Evolutionary conservation across 441 rosid species (phyloP).

Genomic region (Populus hybrid): DNA sequence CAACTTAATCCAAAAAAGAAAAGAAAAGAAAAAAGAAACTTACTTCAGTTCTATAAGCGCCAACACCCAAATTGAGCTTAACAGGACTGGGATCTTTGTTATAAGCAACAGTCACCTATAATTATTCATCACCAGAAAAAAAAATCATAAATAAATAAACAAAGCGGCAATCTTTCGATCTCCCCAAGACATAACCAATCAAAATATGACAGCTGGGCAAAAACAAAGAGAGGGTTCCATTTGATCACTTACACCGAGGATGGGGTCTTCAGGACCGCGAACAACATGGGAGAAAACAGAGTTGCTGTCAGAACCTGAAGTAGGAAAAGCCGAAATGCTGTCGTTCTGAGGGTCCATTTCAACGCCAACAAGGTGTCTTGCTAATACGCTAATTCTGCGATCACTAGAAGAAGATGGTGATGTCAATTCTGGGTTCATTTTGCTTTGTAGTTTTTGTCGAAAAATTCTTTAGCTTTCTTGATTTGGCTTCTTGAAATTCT

Average conservation of each 20-base stretch:
- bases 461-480: background rate
- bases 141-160: background rate
- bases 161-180: background rate
- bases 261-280: slow-evolving; percentile 94
- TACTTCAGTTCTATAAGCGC: slow-evolving; percentile 96
- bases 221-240: background rate
- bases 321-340: slow-evolving; percentile 47
- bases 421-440: background rate
- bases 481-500: background rate
- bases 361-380: slow-evolving; percentile 52
- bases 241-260: slow-evolving; percentile 65
- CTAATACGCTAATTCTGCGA: slow-evolving; percentile 64
- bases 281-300: slow-evolving; percentile 86
- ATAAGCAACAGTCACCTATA: slow-evolving; percentile 80
- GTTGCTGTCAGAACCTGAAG: slow-evolving; percentile 38
- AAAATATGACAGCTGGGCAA: background rate
- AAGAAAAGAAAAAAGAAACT: background rate
- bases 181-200: background rate
- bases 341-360: slow-evolving; percentile 23
- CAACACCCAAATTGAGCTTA: slow-evolving; percentile 95
- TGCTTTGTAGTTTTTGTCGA: background rate
- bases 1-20: background rate
- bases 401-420: slow-evolving; percentile 24
- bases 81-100: slow-evolving; percentile 91
- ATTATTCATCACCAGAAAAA: background rate